A percentile compares a stretch with the other conserved stretches of the same genome.
phyloP scores from a whole-genome alignment of 495 filamentous ascomycete genomes.

The Aspergillus panamensis region DNA sequence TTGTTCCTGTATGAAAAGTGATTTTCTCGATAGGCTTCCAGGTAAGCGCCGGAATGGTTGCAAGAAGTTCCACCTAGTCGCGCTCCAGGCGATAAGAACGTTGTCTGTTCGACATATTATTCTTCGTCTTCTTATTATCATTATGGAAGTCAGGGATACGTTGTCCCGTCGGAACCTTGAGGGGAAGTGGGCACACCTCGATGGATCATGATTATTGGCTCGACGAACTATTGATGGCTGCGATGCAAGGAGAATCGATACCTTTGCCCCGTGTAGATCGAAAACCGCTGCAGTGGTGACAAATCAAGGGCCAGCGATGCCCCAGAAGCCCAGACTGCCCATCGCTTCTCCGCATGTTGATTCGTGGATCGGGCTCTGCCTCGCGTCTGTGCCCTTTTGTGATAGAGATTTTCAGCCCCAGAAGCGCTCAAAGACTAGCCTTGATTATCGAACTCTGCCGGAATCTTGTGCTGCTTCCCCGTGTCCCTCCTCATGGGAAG shows the following conservation, averaged over 20 bases:
- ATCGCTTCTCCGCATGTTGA: constrained; percentile 28
- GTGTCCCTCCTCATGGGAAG: constrained; percentile 19
- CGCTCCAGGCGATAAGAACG: constrained; percentile 19
- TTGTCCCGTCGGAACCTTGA: background rate
- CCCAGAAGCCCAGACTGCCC: constrained; percentile 19
- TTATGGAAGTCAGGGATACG: constrained; percentile 4
- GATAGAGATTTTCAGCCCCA: constrained; percentile 33
- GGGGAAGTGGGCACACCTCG: background rate
- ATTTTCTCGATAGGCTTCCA: background rate
- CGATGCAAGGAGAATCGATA: constrained; percentile 37
- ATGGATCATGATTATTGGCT: constrained; percentile 21
- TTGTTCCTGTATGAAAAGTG: background rate
- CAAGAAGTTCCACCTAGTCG: constrained; percentile 8
- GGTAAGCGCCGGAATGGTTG: constrained; percentile 20
- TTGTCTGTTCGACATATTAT: constrained; percentile 3
- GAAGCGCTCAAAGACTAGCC: constrained; percentile 17
- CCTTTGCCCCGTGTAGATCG: constrained; percentile 39
- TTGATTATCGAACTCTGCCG: constrained; percentile 25
- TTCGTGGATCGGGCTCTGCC: constrained; percentile 32
- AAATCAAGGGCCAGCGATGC: constrained; percentile 38
- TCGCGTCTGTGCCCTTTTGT: constrained; percentile 35
- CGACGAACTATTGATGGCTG: constrained; percentile 35
- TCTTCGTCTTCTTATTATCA: too few relatives aligned
- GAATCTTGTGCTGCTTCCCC: constrained; percentile 24
- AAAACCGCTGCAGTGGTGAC: constrained; percentile 34